phyloP scores from a whole-genome alignment of 2,329 filamentous ascomycete genomes.

The Verticillium nonalfalfae region DNA sequence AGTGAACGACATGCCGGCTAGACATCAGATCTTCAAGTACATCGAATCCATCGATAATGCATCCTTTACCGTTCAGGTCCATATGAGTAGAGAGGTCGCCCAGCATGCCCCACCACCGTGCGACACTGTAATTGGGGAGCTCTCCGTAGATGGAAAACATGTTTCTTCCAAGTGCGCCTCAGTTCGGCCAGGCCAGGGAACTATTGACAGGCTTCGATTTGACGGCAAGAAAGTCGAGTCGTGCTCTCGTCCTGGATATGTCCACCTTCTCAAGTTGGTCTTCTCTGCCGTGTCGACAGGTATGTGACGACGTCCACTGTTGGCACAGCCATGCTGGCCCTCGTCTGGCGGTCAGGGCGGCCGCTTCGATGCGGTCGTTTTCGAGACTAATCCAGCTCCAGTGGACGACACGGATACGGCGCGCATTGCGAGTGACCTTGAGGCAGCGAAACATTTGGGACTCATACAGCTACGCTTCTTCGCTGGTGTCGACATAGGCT shows the following conservation, averaged over 20 bases:
- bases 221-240: background rate
- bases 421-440: constrained; percentile 4
- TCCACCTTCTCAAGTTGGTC: constrained; percentile 9
- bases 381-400: background rate
- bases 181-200: background rate
- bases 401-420: constrained; percentile 7
- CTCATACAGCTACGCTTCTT: constrained; percentile 13
- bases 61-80: constrained; percentile 8
- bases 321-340: background rate
- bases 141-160: constrained; percentile 13
- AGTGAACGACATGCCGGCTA: background rate
- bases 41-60: constrained; percentile 15
- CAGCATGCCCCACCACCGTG: background rate
- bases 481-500: background rate
- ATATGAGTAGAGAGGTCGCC: background rate
- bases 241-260: background rate
- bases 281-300: constrained; percentile 12
- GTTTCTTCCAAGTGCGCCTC: background rate
- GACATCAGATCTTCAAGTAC: constrained; percentile 5
- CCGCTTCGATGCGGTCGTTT: background rate
- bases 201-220: background rate
- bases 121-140: constrained; percentile 6
- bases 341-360: background rate
- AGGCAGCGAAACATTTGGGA: constrained; percentile 10
- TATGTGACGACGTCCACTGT: constrained; percentile 1